These are phyloP conservation scores for Phytophthora brassicae DNA, from an alignment of 352 stramenopile species.

Conservation along the genomic window DNA sequence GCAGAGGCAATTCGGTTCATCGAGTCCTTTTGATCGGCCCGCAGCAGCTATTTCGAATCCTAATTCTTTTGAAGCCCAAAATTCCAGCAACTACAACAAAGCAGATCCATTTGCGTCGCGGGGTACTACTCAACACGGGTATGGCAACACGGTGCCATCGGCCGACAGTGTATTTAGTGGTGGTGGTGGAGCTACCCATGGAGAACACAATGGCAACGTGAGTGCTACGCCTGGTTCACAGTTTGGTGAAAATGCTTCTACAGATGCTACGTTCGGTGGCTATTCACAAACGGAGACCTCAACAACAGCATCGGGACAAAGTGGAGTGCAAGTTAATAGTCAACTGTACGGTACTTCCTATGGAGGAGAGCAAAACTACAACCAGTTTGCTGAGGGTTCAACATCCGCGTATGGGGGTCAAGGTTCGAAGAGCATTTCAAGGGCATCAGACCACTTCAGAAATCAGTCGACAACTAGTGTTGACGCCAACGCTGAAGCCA, in stretches of 20 bases:
- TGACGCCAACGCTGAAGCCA: conserved; percentile 6
- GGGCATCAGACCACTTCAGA: conserved; percentile 2
- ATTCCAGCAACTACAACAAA: conserved; percentile 12
- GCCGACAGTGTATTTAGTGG: conserved; percentile 22
- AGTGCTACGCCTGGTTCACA: conserved; percentile 17
- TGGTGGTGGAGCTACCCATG: not conserved
- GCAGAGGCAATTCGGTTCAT: conserved; percentile 14
- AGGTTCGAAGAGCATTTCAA: conserved; percentile 5
- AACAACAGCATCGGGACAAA: conserved; percentile 6
- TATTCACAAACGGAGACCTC: conserved; percentile 9
- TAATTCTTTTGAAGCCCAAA: conserved; percentile 23
- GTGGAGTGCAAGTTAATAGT: conserved; percentile 19
- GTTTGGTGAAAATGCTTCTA: conserved; percentile 30
- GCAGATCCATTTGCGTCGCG: conserved; percentile 26
- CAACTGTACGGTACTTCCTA: conserved; percentile 9
- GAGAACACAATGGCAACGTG: conserved; percentile 3
- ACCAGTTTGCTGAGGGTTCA: conserved; percentile 15
- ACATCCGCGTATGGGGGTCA: conserved; percentile 14
- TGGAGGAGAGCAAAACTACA: conserved; percentile 18
- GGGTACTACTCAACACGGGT: conserved; percentile 19
- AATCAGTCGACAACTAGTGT: conserved; percentile 8
- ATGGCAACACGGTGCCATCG: conserved; percentile 23
- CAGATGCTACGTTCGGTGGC: conserved; percentile 30
- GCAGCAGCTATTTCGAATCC: conserved; percentile 7
- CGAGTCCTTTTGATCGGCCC: conserved; percentile 26